Conservation (phyloP, 139 green algal species). For the Haematococcus sp. region DNA sequence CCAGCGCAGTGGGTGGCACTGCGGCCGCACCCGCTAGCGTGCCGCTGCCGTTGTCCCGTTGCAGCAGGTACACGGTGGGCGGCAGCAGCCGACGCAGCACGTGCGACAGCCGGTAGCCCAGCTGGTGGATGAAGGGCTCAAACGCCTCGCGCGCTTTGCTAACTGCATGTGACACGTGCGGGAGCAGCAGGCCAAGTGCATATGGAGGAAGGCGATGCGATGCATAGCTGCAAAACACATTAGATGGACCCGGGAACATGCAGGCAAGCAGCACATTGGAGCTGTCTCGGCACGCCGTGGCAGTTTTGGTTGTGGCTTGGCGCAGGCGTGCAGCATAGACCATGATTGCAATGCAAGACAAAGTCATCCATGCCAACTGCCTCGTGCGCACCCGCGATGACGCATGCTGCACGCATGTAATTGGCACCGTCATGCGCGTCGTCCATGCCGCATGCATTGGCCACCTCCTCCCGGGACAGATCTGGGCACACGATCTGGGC, state of each 20-base stretch:
- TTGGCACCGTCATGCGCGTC: slow-evolving; percentile 95
- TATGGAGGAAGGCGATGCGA: too few relatives aligned
- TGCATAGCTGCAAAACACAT: too few relatives aligned
- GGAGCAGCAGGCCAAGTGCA: too few relatives aligned
- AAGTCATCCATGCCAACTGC: too few relatives aligned
- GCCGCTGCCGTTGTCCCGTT: slow-evolving; percentile 34
- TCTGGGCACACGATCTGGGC: slow-evolving; percentile 15
- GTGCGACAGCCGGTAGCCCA: slow-evolving; percentile 85
- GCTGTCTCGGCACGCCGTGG: too few relatives aligned
- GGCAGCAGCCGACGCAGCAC: slow-evolving; percentile 86
- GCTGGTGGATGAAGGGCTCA: slow-evolving; percentile 91
- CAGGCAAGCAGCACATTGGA: too few relatives aligned
- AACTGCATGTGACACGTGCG: slow-evolving; percentile 34
- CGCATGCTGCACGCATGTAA: slow-evolving; percentile 91
- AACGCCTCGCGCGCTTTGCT: slow-evolving; percentile 80
- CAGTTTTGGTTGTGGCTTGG: too few relatives aligned
- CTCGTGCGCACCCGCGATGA: slow-evolving; percentile 60
- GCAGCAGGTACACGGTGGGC: slow-evolving; percentile 86
- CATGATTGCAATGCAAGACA: too few relatives aligned
- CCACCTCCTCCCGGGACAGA: slow-evolving; percentile 84
- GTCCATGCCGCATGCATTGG: slow-evolving; percentile 94
- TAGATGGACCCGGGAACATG: too few relatives aligned
- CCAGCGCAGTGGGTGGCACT: too few relatives aligned
- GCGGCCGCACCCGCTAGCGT: too few relatives aligned
- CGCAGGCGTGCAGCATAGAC: too few relatives aligned